A percentile compares a stretch with the other conserved stretches of the same genome.
These are phyloP conservation scores for Colletotrichum gloeosporioides DNA, from an alignment of 2,329 filamentous ascomycete genomes.

Conservation along the genomic window DNA sequence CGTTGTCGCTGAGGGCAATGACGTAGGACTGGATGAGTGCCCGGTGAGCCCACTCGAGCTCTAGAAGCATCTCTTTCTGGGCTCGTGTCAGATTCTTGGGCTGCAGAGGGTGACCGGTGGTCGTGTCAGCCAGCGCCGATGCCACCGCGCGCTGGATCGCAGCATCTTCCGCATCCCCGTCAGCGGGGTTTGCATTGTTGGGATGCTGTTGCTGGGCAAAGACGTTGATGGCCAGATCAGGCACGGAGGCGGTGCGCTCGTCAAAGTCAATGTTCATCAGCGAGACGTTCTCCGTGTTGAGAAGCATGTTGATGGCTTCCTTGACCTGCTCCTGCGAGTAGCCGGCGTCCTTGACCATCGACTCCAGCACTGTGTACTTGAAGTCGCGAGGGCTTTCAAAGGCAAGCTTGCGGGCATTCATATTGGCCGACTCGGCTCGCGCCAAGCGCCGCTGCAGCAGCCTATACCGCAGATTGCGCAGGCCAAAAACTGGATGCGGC, in stretches of 20 bases:
- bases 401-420: slow-evolving; percentile 25
- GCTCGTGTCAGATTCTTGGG: slow-evolving; percentile 62
- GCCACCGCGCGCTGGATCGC: not conserved
- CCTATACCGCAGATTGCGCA: slow-evolving; percentile 4
- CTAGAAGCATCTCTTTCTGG: slow-evolving; percentile 73
- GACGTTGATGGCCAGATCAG: not conserved
- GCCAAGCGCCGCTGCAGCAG: slow-evolving; percentile 16
- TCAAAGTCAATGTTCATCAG: slow-evolving; percentile 37
- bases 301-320: slow-evolving; percentile 38
- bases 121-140: slow-evolving; percentile 13
- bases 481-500: slow-evolving; percentile 39
- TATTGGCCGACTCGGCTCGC: slow-evolving; percentile 1
- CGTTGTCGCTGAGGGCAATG: slow-evolving; percentile 67
- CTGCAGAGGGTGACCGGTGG: slow-evolving; percentile 43
- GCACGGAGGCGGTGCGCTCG: slow-evolving; percentile 26
- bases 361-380: slow-evolving; percentile 36
- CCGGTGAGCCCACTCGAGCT: slow-evolving; percentile 72
- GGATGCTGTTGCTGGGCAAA: not conserved
- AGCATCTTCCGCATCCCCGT: slow-evolving; percentile 1
- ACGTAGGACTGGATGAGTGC: slow-evolving; percentile 73
- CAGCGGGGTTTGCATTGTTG: slow-evolving; percentile 21
- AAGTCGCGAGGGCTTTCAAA: slow-evolving; percentile 31
- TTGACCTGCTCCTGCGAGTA: slow-evolving; percentile 33
- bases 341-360: slow-evolving; percentile 43
- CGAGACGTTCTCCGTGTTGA: slow-evolving; percentile 37